These are phyloP conservation scores for Lecanicillium sp. DNA, from an alignment of 2,329 filamentous ascomycete genomes.

Conservation along the genomic window DNA sequence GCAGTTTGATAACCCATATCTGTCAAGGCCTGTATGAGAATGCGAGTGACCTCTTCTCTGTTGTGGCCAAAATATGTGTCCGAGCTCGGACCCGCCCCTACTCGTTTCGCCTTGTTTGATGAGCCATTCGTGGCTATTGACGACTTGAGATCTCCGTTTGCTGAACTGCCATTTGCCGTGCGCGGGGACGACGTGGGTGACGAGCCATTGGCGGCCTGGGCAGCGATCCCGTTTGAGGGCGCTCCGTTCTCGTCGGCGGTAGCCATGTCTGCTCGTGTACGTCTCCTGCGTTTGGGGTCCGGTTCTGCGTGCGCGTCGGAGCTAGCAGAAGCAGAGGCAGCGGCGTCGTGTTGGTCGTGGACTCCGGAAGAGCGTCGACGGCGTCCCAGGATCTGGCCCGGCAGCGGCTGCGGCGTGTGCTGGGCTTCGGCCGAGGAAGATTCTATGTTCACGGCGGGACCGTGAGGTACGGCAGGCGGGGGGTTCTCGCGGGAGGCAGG, in stretches of 20 bases:
- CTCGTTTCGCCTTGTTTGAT: slow-evolving; percentile 27
- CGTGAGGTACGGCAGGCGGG: slow-evolving; percentile 12
- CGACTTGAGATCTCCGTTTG: slow-evolving; percentile 45
- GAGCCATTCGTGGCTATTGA: slow-evolving; percentile 50
- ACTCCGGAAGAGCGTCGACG: slow-evolving; percentile 43
- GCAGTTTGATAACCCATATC: slow-evolving; percentile 82
- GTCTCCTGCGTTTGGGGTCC: slow-evolving; percentile 49
- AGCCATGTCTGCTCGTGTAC: slow-evolving; percentile 50
- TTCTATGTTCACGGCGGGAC: slow-evolving; percentile 35
- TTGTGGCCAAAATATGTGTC: slow-evolving; percentile 73
- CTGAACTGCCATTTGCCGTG: slow-evolving; percentile 20
- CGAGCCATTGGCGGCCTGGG: slow-evolving; percentile 35
- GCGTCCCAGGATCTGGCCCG: slow-evolving; percentile 45
- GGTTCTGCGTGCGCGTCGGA: slow-evolving; percentile 17
- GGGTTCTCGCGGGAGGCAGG: slow-evolving; percentile 17
- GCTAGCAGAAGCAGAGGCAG: slow-evolving; percentile 14
- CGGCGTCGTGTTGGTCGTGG: slow-evolving; percentile 24
- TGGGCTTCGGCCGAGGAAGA: slow-evolving; percentile 27
- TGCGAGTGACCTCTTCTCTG: slow-evolving; percentile 85
- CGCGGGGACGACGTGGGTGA: slow-evolving; percentile 25
- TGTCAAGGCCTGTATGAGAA: slow-evolving; percentile 83
- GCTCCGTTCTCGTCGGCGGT: slow-evolving; percentile 50
- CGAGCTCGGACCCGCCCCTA: slow-evolving; percentile 15
- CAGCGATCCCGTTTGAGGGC: slow-evolving; percentile 50
- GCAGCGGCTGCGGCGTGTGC: slow-evolving; percentile 22